Conservation (phyloP, 495 filamentous ascomycete genomes). For the Hypomontagnella submonticulosa region DNA sequence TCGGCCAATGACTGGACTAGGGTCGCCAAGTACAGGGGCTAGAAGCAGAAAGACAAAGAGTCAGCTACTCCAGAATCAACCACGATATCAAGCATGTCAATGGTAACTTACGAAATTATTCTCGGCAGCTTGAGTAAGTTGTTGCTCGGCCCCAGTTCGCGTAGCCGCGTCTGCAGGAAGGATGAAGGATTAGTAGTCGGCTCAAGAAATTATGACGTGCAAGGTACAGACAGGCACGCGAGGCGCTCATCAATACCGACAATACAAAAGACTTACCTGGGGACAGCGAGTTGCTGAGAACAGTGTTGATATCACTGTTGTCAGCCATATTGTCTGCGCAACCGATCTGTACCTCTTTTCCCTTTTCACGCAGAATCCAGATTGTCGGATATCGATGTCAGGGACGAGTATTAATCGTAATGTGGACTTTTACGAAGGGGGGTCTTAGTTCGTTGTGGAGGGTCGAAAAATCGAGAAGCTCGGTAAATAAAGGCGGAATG, state of each 20-base stretch:
- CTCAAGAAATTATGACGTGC: conserved; percentile 27
- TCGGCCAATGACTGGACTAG: conserved; percentile 94
- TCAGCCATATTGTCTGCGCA: conserved; percentile 56
- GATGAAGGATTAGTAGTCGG: conserved; percentile 35
- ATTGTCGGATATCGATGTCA: conserved; percentile 20
- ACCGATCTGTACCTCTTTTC: conserved; percentile 27
- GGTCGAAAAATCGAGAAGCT: conserved; percentile 3
- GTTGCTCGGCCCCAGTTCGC: conserved; percentile 91
- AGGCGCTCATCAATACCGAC: conserved; percentile 15
- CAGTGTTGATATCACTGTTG: conserved; percentile 65
- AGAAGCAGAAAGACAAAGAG: conserved; percentile 32
- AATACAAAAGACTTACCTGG: conserved; percentile 69
- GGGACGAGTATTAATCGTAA: conserved; percentile 14
- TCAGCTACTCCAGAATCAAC: conserved; percentile 38
- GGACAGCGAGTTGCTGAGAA: conserved; percentile 91
- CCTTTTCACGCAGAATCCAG: conserved; percentile 41
- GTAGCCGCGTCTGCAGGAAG: conserved; percentile 78
- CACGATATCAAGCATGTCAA: conserved; percentile 13
- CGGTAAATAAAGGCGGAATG: too few relatives aligned
- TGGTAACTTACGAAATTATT: conserved; percentile 86
- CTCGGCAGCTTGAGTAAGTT: conserved; percentile 90
- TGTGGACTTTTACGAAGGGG: conserved; percentile 42
- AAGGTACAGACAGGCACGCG: conserved; percentile 37
- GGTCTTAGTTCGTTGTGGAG: conserved; percentile 26
- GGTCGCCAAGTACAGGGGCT: conserved; percentile 91